A percentile compares a stretch with the other conserved stretches of the same genome.
These are phyloP conservation scores for Trypanosoma vivax DNA, from an alignment of 208 protist species.

Conservation along the genomic window DNA sequence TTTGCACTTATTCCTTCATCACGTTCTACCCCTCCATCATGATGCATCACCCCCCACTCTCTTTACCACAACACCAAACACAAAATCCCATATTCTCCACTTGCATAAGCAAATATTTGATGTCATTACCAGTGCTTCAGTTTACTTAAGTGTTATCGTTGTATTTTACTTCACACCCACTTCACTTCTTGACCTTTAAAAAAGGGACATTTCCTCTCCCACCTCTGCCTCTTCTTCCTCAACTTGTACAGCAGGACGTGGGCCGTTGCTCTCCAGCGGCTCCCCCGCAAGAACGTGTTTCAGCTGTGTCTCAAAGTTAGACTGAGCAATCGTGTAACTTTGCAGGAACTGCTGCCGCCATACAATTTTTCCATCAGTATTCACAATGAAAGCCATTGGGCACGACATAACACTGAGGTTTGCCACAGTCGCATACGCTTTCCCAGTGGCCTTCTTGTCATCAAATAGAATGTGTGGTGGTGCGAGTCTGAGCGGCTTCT, in stretches of 20 bases:
- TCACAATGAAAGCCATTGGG: slow-evolving; percentile 86
- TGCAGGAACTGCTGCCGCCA: slow-evolving; percentile 91
- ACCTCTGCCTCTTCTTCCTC: slow-evolving; percentile 87
- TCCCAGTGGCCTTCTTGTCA: slow-evolving; percentile 77
- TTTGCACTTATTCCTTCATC: too few species aligned
- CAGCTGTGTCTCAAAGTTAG: slow-evolving; percentile 88
- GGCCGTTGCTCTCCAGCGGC: slow-evolving; percentile 78
- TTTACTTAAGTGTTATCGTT: background rate
- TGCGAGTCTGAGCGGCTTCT: slow-evolving; percentile 72
- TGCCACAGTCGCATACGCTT: slow-evolving; percentile 60
- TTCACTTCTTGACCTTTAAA: too few species aligned
- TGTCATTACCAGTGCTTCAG: background rate
- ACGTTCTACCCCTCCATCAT: too few species aligned
- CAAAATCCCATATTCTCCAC: too few species aligned
- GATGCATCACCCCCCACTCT: too few species aligned
- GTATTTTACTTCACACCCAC: background rate
- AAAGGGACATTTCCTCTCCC: slow-evolving; percentile 87
- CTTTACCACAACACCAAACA: too few species aligned
- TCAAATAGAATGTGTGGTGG: slow-evolving; percentile 78
- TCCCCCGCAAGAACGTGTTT: slow-evolving; percentile 68
- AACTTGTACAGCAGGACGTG: slow-evolving; percentile 70
- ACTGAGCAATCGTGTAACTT: slow-evolving; percentile 77
- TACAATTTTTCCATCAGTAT: slow-evolving; percentile 64
- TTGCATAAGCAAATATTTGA: too few species aligned
- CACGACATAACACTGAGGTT: slow-evolving; percentile 85